Conservation (phyloP, 352 stramenopile genomes). For the Phytophthora podocarpi region DNA sequence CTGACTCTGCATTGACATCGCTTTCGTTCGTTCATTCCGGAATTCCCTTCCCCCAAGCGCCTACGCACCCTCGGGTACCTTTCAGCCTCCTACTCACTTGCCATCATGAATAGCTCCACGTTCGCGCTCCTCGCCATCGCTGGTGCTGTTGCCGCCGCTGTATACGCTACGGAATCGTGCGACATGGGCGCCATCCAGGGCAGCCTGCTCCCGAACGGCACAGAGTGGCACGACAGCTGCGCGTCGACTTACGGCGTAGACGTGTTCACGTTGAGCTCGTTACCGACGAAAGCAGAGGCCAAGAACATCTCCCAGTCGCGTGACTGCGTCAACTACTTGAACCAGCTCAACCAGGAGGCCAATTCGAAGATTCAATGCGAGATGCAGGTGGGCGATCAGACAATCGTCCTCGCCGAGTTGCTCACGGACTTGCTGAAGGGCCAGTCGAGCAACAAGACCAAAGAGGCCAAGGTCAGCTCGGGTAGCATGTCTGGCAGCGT, state of each 20-base stretch:
- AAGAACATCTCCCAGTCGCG: slow-evolving; percentile 48
- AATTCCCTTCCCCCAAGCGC: slow-evolving; percentile 24
- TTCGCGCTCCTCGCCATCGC: slow-evolving; percentile 20
- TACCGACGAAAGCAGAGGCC: slow-evolving; percentile 54
- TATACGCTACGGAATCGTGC: slow-evolving; percentile 38
- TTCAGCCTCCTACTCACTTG: slow-evolving; percentile 1
- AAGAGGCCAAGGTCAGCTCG: slow-evolving; percentile 23
- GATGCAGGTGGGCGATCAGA: slow-evolving; percentile 39
- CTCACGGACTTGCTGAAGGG: slow-evolving; percentile 58
- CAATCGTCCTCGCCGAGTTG: slow-evolving; percentile 45
- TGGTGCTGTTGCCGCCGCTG: slow-evolving; percentile 9
- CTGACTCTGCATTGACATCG: too few relatives aligned
- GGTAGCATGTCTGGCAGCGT: slow-evolving; percentile 35
- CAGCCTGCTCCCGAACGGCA: slow-evolving; percentile 58
- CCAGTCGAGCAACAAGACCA: slow-evolving; percentile 66
- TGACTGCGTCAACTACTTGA: slow-evolving; percentile 70
- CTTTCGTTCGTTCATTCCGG: slow-evolving; percentile 21
- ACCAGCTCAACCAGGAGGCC: slow-evolving; percentile 68
- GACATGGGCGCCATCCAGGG: slow-evolving; percentile 54
- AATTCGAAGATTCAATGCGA: slow-evolving; percentile 65
- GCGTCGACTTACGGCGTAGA: slow-evolving; percentile 45
- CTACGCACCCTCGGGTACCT: slow-evolving; percentile 1
- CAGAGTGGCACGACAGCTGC: slow-evolving; percentile 42
- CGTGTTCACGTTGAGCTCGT: slow-evolving; percentile 43
- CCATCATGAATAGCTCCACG: slow-evolving; percentile 35